Base-by-base conservation (phyloP, 257 asterid species). In the Solanum ahanhuiri region DNA sequence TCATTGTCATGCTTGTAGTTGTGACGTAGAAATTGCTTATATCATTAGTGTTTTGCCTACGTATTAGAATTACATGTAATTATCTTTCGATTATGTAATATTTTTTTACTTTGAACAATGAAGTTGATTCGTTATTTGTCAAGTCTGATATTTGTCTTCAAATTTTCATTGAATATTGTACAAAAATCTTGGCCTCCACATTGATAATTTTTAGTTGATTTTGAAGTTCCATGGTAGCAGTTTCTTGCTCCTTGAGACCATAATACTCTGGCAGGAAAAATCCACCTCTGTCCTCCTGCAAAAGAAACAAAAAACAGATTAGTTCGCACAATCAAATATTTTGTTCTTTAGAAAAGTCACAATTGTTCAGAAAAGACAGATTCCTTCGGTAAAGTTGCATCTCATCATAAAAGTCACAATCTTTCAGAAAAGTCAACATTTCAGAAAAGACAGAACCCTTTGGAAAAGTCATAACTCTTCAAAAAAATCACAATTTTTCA, bases 191-290 rank as follows among this genome's bases (percentile, higher is more conserved):
- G 34, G 93, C 86, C 91, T 97, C 98, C 95, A 91, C 90, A 69
- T 87, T 92, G 88, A 88, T 93, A 84, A 91, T 81, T 84, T 22
- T 90, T 22, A 97, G 87, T 85, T 92, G 93, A 89, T 92, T 93
- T 83, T 93, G 96, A 85, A 97, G 96, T 92, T 97, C 99, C 91
- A 75, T 88, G 12, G 93, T 91, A 20, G 91, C 95, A 66, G 86
- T 92, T 90, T 95, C 96, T 88, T 95, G 98, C 92, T 94, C 98
- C 88, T 93, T 91, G 83, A 95, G 96, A 51, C 98, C 98, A 79
- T 95, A 94, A 86, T 90, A 95, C 93, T 94, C 95, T 57, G 64
- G 64, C 64, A 6, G 64, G 64, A 57, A 57, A 57, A 57, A 18
- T 18, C 25, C 64, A 57, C 0, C 25, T 57, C 64, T 57, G 25